Base-by-base conservation (phyloP, 1,284 basidiomycete genomes). In the Ustilago crameri region DNA sequence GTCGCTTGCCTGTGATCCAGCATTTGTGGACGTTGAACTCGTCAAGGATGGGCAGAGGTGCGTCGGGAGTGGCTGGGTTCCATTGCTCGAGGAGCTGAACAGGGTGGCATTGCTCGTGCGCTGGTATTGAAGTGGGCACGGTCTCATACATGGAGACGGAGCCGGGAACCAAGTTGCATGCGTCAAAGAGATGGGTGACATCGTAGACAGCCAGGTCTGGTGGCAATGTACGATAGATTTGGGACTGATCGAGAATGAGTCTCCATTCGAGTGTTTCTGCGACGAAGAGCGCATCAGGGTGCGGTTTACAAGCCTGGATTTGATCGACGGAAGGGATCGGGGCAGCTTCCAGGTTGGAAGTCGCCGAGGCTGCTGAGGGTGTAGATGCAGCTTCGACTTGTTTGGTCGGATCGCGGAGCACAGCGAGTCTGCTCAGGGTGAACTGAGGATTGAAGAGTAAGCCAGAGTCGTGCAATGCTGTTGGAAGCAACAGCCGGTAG, bases 251-350 rank as follows among this genome's bases (percentile, higher is more conserved):
- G 18, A 63, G 46, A 35, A 77, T 46, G 51, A 77, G 40, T 12
- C 58, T 48, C 75, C 75, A 77, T 38, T 77, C 72, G 51, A 75
- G 69, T 17, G 54, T 51, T 32, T 71, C 73, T n/a, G 75, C 53
- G 10, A 64, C 66, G 45, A 75, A 73, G 23, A 70, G 45, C 18
- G 75, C 75, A 7, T 61, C 42, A 9, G 71, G 65, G 50, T 66
- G 62, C 27, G 75, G 75, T 23, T 69, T 68, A 27, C 73, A 51
- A 23, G 55, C 65, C 18, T 48, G 9, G 23, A 65, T 61, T 7
- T 61, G 27, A 9, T 38, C 51, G 35, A 59, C 34, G 1, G 48
- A 40, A 5, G 68, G 68, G 3, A 42, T 24, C 8, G 32, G 22
- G 15, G 42, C 50, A 7, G 27, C 24, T 9, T 55, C 44, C n/a